These are phyloP conservation scores for Fomitopsis serialis DNA, from an alignment of 768 basidiomycete genomes.

Conservation along the genomic window DNA sequence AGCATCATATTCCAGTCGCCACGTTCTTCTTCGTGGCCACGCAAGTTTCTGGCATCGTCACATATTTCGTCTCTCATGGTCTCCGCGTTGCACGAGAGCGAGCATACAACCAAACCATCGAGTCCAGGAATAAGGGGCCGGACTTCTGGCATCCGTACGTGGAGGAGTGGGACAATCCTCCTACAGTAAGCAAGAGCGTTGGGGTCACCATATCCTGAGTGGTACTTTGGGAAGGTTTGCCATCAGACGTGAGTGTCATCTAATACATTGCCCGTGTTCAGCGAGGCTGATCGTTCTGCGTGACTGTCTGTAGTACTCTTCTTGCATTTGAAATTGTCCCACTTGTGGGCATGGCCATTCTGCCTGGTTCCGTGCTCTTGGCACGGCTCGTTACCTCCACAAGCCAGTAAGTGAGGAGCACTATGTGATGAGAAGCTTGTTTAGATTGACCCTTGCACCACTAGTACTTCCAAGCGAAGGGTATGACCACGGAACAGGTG, in stretches of 20 bases:
- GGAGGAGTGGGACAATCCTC: constrained; percentile 72
- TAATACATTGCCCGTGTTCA: neutral
- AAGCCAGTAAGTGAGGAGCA: constrained; percentile 42
- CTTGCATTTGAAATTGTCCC: constrained; percentile 57
- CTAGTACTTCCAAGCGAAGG: constrained; percentile 84
- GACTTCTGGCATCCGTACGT: constrained; percentile 85
- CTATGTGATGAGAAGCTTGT: neutral
- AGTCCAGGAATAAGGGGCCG: constrained; percentile 73
- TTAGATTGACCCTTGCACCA: neutral
- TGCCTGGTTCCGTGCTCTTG: constrained; percentile 62
- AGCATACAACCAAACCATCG: constrained; percentile 78
- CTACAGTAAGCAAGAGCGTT: constrained; percentile 11
- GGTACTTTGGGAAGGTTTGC: constrained; percentile 11
- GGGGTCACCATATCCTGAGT: constrained; percentile 10
- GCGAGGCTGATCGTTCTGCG: constrained; percentile 7
- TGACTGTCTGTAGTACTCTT: constrained; percentile 40
- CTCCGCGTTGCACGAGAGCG: constrained; percentile 73
- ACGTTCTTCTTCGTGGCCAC: constrained; percentile 66
- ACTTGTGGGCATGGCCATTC: constrained; percentile 55
- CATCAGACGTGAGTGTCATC: constrained; percentile 14
- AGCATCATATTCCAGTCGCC: constrained; percentile 72
- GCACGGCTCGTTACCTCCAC: constrained; percentile 66
- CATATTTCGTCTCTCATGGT: constrained; percentile 81
- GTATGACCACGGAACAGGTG: constrained; percentile 66
- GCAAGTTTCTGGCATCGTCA: constrained; percentile 71